Conservation (phyloP, 225 moss, liverwort and hornwort species). For the Antitrichia curtipendula region DNA sequence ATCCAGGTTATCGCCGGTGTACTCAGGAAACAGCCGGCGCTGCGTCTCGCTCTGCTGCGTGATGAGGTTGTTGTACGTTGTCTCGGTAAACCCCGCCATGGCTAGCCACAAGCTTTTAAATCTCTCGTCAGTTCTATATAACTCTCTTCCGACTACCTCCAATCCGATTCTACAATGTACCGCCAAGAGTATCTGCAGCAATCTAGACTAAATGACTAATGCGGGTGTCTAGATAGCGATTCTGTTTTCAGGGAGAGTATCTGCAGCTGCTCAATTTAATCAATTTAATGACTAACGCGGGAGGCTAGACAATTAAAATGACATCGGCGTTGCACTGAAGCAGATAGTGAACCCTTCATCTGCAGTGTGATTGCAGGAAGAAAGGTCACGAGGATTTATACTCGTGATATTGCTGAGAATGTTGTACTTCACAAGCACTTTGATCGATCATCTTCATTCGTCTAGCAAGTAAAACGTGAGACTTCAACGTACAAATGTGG, state of each 20-base stretch:
- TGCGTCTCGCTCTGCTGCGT: constrained; percentile 4
- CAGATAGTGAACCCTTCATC: background rate
- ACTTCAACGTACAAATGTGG: background rate
- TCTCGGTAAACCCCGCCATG: background rate
- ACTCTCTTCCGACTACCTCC: background rate
- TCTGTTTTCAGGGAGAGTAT: background rate
- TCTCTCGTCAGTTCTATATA: background rate
- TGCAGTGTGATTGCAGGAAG: background rate
- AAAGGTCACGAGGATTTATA: background rate
- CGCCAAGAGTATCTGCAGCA: background rate
- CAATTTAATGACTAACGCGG: background rate
- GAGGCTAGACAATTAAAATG: too few species aligned
- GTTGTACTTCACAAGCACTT: background rate
- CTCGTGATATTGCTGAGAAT: background rate
- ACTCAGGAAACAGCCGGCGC: background rate
- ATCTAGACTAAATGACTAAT: background rate
- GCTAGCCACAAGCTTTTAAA: background rate
- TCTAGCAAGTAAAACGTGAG: background rate
- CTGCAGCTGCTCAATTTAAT: background rate
- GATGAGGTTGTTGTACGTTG: background rate
- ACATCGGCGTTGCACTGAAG: background rate
- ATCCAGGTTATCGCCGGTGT: background rate
- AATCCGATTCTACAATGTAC: background rate
- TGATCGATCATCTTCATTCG: background rate
- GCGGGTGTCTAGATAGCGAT: background rate